A percentile compares a stretch with the other conserved stretches of the same genome.
Evolutionary conservation across 2,329 filamentous ascomycete species (phyloP).

Genomic region (Xylaria multiplex): DNA sequence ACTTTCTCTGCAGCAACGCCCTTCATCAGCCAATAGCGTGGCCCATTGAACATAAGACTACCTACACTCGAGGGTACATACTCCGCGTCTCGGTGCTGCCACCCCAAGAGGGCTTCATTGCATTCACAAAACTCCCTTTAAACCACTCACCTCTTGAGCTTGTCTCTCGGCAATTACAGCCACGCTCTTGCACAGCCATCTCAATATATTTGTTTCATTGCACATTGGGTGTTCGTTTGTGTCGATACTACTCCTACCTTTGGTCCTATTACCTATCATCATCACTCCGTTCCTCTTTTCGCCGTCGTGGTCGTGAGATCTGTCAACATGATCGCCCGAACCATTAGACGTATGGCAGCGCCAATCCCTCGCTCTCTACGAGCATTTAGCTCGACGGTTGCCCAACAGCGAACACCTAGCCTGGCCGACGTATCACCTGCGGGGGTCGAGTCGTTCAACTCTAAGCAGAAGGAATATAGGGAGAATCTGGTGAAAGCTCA

Average conservation of each 20-base stretch:
- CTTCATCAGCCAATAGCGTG: not conserved
- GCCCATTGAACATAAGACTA: conserved; percentile 8
- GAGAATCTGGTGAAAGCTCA: conserved; percentile 80
- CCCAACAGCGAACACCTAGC: conserved; percentile 69
- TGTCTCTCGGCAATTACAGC: not conserved
- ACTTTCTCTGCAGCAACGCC: not conserved
- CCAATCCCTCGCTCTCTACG: conserved; percentile 62
- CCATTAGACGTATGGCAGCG: conserved; percentile 60
- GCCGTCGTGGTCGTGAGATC: conserved; percentile 1
- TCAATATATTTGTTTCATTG: not conserved
- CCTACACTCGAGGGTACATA: conserved; percentile 5
- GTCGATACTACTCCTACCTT: conserved; percentile 26
- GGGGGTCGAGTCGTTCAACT: conserved; percentile 78
- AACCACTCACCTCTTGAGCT: not conserved
- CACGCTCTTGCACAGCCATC: not conserved
- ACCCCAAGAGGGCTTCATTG: conserved; percentile 4
- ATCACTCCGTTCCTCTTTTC: not conserved
- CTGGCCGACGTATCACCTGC: conserved; percentile 84
- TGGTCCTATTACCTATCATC: not conserved
- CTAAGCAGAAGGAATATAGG: conserved; percentile 87
- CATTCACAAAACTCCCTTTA: not conserved
- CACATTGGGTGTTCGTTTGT: conserved; percentile 11
- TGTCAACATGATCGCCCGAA: conserved; percentile 61
- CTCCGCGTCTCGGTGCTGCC: not conserved
- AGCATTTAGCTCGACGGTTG: conserved; percentile 66